Evolutionary conservation across 306 rosid species (phyloP), one percentile per base, ranked within the genome.

Genomic region (Sesbania bispinosa): DNA sequence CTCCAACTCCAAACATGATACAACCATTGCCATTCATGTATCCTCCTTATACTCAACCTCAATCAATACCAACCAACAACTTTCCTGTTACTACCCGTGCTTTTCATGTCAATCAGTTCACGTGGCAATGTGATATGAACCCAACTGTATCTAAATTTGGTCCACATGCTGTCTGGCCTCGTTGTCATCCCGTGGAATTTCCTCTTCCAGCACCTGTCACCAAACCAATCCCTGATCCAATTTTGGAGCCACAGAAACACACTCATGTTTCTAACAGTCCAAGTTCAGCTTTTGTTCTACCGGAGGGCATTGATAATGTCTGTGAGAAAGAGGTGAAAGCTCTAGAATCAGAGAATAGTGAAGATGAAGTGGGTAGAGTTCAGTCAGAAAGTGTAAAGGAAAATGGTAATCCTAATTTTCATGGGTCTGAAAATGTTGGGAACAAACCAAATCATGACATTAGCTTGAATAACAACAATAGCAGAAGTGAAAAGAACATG

Each of bases 1-100:
- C 97, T 45, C 74, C 83, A 16, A 87, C 91, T 18, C 97, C 97
- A 16, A 88, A 84, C n/a, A n/a, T n/a, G n/a, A n/a, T n/a, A n/a
- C n/a, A n/a, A n/a, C n/a, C n/a, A n/a, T n/a, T n/a, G n/a, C 91
- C 91, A 62, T 88, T 83, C 63, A 75, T 91, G 48, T 91, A 76
- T 74, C 88, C 97, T 82, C 83, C 89, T 55, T 88, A 83, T 62
- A 74, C 78, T 71, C 97, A 80, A 77, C 79, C 88, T 60, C 97
- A 85, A 82, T 70, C 91, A 54, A 82, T 90, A 36, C 88, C 87
- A 63, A 68, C 85, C 76, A 82, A 85, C 73, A 47, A 88, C 35
- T 88, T 80, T 80, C 87, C 91, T 8, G 86, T 88, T 33, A 83
- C 89, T 15, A 83, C 77, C 76, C 79, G 81, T 15, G 84, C 83